phyloP scores from a whole-genome alignment of 169 alveolate genomes.

The Cyclospora cayetanensis region DNA sequence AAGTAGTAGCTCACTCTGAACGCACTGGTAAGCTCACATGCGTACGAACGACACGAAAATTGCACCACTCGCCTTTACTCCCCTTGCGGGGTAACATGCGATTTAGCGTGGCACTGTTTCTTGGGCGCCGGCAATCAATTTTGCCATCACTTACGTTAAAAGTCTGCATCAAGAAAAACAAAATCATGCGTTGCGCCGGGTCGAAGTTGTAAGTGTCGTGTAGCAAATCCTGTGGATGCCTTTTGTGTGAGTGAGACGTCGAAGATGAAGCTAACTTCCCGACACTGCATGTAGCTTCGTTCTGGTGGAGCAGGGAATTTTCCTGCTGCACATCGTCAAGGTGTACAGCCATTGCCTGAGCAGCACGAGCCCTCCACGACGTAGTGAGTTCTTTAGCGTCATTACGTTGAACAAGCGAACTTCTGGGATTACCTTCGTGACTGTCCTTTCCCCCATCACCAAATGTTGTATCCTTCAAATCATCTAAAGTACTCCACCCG shows the following conservation, averaged over 20 bases:
- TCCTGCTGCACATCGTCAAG: neutral
- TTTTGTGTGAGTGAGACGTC: no score
- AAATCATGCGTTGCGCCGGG: constrained; percentile 7
- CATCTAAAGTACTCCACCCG: constrained; percentile 28
- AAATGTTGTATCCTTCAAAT: neutral
- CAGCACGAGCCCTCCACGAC: constrained; percentile 62
- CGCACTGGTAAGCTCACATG: constrained; percentile 21
- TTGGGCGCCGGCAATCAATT: no score
- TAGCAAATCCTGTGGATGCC: no score
- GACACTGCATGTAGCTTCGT: no score
- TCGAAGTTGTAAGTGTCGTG: neutral
- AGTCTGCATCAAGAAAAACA: constrained; percentile 48
- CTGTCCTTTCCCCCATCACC: neutral
- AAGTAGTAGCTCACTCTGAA: constrained; percentile 37
- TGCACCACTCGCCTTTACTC: no score
- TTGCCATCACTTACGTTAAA: no score
- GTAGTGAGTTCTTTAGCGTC: neutral
- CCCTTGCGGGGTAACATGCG: no score
- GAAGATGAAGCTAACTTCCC: no score
- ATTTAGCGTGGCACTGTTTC: no score
- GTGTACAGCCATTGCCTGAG: constrained; percentile 32
- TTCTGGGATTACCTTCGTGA: neutral
- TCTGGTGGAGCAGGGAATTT: no score
- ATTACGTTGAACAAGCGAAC: neutral
- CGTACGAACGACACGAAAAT: no score